Percentiles rank a stretch among this genome's conserved stretches.
Conservation (phyloP, 345 rosid species). For the Dimocarpus longan region DNA sequence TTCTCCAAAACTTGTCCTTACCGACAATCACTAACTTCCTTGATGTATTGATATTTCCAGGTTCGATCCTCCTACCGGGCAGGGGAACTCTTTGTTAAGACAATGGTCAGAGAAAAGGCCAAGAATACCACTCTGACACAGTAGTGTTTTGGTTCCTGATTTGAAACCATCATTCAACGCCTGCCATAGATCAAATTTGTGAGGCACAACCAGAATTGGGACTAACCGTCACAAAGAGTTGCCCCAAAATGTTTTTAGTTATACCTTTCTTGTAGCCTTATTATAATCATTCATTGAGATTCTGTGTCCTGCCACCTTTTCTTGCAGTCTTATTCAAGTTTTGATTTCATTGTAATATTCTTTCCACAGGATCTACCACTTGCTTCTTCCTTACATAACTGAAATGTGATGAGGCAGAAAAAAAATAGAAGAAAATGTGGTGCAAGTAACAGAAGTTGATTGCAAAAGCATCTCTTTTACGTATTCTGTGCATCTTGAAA, state of each 20-base stretch:
- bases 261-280: neutral
- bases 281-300: neutral
- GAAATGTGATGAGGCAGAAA: neutral
- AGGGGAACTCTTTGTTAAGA: constrained; percentile 89
- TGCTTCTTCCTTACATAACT: neutral
- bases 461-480: too few relatives aligned
- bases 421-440: neutral
- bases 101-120: constrained; percentile 83
- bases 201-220: neutral
- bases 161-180: neutral
- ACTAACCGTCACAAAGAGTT: neutral
- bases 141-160: constrained; percentile 2
- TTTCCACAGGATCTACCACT: neutral
- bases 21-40: too few relatives aligned
- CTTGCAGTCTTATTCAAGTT: neutral
- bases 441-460: neutral
- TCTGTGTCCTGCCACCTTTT: neutral
- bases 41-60: constrained; percentile 37
- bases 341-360: neutral
- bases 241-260: neutral
- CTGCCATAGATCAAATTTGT: neutral
- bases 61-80: constrained; percentile 97
- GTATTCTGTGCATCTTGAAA: too few relatives aligned
- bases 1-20: neutral
- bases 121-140: constrained; percentile 16